Percentiles rank a stretch among this genome's conserved stretches.
Evolutionary conservation across 2,329 filamentous ascomycete genomes (phyloP).

Genomic region (Colletotrichum salicis): DNA sequence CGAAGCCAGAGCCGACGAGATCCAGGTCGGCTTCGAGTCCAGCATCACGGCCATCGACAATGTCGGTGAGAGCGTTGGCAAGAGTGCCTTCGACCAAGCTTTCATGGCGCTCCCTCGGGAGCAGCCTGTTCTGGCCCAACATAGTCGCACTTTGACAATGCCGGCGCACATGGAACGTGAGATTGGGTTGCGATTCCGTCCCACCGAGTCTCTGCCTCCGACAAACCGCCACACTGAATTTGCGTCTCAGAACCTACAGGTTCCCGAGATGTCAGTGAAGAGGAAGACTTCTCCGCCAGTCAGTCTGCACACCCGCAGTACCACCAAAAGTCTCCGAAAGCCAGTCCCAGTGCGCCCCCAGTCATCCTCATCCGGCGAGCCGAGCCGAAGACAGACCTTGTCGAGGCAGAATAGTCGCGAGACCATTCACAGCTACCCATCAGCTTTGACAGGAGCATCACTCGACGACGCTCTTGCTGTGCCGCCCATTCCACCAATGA

Average conservation of each 20-base stretch:
- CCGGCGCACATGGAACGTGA: constrained; percentile 43
- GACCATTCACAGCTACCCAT: constrained; percentile 36
- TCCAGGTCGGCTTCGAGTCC: constrained; percentile 35
- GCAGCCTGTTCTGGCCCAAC: constrained; percentile 4
- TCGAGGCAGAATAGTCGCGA: constrained; percentile 38
- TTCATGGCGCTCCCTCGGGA: constrained; percentile 29
- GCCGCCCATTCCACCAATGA: constrained; percentile 40
- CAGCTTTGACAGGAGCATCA: constrained; percentile 31
- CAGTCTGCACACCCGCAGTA: constrained; percentile 56
- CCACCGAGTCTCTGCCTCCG: neutral
- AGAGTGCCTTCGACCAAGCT: constrained; percentile 43
- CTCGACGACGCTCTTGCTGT: constrained; percentile 34
- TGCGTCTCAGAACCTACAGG: constrained; percentile 36
- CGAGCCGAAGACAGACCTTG: constrained; percentile 27
- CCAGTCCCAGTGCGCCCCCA: constrained; percentile 49
- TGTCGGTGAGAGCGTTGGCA: constrained; percentile 39
- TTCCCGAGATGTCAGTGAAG: constrained; percentile 41
- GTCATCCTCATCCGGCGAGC: constrained; percentile 45
- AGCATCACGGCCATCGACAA: constrained; percentile 38
- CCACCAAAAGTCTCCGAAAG: constrained; percentile 43
- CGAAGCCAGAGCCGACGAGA: constrained; percentile 31
- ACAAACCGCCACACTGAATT: neutral
- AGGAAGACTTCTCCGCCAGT: constrained; percentile 53
- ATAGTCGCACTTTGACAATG: constrained; percentile 45
- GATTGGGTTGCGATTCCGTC: constrained; percentile 35